Percentiles rank a stretch among this genome's conserved stretches.
These are phyloP conservation scores for Helicocarpus griseus DNA, from an alignment of 2,329 filamentous ascomycete species.

Conservation along the genomic window DNA sequence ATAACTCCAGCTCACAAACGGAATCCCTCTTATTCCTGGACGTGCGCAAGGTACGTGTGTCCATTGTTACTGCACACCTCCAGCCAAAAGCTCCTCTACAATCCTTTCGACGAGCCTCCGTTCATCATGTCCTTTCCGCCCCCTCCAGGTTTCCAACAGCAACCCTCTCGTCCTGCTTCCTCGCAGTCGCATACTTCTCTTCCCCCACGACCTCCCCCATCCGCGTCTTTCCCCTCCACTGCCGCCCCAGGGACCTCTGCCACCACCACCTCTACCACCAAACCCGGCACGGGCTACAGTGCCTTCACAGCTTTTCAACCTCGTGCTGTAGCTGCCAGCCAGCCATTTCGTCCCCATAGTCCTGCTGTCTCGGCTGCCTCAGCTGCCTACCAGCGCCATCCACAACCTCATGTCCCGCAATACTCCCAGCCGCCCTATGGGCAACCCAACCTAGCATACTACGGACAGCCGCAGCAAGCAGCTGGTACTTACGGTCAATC, in stretches of 20 bases:
- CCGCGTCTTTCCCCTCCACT: constrained; percentile 31
- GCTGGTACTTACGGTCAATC: constrained; percentile 39
- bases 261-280: constrained; percentile 21
- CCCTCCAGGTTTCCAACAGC: constrained; percentile 60
- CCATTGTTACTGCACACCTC: constrained; percentile 10
- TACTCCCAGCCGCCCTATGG: constrained; percentile 22
- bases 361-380: constrained; percentile 29
- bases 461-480: constrained; percentile 39
- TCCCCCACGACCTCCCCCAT: constrained; percentile 65
- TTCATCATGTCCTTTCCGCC: constrained; percentile 74
- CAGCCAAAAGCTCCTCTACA: constrained; percentile 5
- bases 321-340: constrained; percentile 44
- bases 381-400: constrained; percentile 31
- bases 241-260: constrained; percentile 16
- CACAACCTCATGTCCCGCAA: constrained; percentile 23
- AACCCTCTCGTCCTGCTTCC: constrained; percentile 33
- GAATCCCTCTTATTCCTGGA: constrained; percentile 5
- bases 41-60: constrained; percentile 14
- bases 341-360: constrained; percentile 26
- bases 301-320: constrained; percentile 51
- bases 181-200: constrained; percentile 49
- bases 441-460: constrained; percentile 32
- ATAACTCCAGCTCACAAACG: neutral
- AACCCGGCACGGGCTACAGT: constrained; percentile 27
- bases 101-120: constrained; percentile 25